Percentiles rank a stretch among this genome's conserved stretches.
phyloP scores from a whole-genome alignment of 2,329 filamentous ascomycete species.

The Ophidiomyces ophidiicola region DNA sequence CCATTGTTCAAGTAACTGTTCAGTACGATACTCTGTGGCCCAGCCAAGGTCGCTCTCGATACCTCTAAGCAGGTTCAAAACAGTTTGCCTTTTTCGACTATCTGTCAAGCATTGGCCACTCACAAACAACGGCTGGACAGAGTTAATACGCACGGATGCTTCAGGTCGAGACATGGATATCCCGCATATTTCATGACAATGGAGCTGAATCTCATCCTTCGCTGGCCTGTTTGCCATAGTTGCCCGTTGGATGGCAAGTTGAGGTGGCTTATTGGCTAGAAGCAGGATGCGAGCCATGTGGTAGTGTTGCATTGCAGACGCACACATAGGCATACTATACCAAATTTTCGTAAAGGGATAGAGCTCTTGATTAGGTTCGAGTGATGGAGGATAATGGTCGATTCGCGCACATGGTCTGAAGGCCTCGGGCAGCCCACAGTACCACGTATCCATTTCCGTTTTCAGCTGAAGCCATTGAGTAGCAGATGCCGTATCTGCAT shows the following conservation, averaged over 20 bases:
- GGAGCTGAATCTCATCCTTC: constrained; percentile 43
- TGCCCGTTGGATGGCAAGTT: constrained; percentile 37
- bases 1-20: constrained; percentile 39
- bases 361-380: constrained; percentile 24
- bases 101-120: constrained; percentile 50
- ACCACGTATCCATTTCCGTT: constrained; percentile 48
- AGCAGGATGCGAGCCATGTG: constrained; percentile 35
- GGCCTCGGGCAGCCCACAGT: constrained; percentile 46
- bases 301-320: constrained; percentile 45
- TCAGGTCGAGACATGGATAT: constrained; percentile 48
- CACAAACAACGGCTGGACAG: constrained; percentile 50
- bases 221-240: constrained; percentile 45
- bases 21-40: constrained; percentile 50
- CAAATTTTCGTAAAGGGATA: constrained; percentile 45
- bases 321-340: constrained; percentile 55
- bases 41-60: constrained; percentile 54
- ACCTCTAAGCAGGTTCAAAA: constrained; percentile 44
- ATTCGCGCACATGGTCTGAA: constrained; percentile 47
- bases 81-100: constrained; percentile 41
- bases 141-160: constrained; percentile 47
- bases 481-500: constrained; percentile 33
- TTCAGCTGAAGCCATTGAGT: constrained; percentile 42
- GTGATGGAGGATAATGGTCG: constrained; percentile 24
- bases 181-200: constrained; percentile 50
- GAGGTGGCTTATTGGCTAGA: constrained; percentile 33